These are phyloP conservation scores for Syncephalastrum contaminatum DNA, from an alignment of 371 early-diverging fungal genomes.

Conservation along the genomic window DNA sequence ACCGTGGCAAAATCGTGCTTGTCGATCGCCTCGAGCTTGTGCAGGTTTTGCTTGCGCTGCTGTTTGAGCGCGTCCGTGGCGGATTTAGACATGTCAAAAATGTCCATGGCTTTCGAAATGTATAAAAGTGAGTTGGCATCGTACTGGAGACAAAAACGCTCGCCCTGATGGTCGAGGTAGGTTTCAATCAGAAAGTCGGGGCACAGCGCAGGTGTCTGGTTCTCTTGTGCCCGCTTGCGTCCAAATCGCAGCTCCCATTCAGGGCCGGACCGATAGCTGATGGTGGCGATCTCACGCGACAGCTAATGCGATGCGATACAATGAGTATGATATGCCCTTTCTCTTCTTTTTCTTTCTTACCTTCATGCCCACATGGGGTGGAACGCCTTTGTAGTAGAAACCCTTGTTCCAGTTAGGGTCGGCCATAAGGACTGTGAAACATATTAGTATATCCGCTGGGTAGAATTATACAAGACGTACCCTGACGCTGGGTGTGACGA, in stretches of 20 bases:
- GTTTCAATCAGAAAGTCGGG: constrained; percentile 95
- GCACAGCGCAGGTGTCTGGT: constrained; percentile 78
- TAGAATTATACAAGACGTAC: constrained; percentile 24
- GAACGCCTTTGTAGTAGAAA: constrained; percentile 85
- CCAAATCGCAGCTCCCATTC: constrained; percentile 97
- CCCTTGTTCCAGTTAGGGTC: constrained; percentile 96
- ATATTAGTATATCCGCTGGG: too few relatives aligned
- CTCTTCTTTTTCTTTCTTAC: constrained; percentile 15
- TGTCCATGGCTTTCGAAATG: constrained; percentile 96
- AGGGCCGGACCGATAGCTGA: constrained; percentile 91
- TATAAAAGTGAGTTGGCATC: constrained; percentile 94
- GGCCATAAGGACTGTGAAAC: constrained; percentile 75
- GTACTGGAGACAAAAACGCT: constrained; percentile 88
- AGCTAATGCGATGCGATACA: constrained; percentile 33
- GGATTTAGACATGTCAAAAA: constrained; percentile 88
- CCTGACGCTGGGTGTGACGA: constrained; percentile 87
- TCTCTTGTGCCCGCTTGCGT: constrained; percentile 71
- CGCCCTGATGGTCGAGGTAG: constrained; percentile 95
- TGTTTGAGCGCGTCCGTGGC: constrained; percentile 39
- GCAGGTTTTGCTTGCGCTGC: constrained; percentile 43
- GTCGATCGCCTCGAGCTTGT: constrained; percentile 28
- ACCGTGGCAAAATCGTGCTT: constrained; percentile 22
- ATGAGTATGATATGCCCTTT: background rate
- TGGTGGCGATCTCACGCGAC: constrained; percentile 86
- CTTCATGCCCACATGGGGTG: constrained; percentile 96